Conservation (phyloP, 2,329 filamentous ascomycete species). For the Oidium heveae region DNA sequence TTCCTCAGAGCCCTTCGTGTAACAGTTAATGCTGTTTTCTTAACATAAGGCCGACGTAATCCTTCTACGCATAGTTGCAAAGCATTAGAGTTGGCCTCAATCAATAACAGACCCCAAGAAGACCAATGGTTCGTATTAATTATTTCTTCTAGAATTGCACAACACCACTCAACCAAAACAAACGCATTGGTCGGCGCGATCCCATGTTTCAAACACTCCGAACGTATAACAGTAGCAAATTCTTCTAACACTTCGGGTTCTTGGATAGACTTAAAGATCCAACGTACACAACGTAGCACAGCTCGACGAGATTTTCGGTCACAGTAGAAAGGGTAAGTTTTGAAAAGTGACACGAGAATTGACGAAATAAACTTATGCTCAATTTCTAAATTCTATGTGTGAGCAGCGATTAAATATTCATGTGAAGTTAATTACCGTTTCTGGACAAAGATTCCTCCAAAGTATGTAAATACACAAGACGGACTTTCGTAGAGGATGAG, state of each 20-base stretch:
- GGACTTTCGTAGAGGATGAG: constrained; percentile 33
- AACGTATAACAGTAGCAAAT: constrained; percentile 40
- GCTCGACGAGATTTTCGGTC: constrained; percentile 66
- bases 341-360: constrained; percentile 52
- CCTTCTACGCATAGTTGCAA: constrained; percentile 54
- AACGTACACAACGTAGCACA: constrained; percentile 54
- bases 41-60: constrained; percentile 36
- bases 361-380: not conserved
- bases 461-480: constrained; percentile 27
- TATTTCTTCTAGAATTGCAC: constrained; percentile 48
- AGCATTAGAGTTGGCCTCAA: constrained; percentile 43
- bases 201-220: constrained; percentile 49
- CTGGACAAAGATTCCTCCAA: constrained; percentile 31
- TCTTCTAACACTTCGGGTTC: constrained; percentile 32
- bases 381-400: not conserved
- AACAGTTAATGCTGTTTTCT: constrained; percentile 48
- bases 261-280: constrained; percentile 32
- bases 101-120: constrained; percentile 35
- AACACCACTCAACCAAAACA: constrained; percentile 76
- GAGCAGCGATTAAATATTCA: not conserved
- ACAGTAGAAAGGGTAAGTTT: constrained; percentile 65
- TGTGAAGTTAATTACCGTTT: constrained; percentile 20
- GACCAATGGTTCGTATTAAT: constrained; percentile 36
- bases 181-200: constrained; percentile 65
- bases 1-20: constrained; percentile 59